These are phyloP conservation scores for Hyphopichia wangnamkhiaoensis DNA, from an alignment of 1,139 yeast genomes.

Conservation along the genomic window DNA sequence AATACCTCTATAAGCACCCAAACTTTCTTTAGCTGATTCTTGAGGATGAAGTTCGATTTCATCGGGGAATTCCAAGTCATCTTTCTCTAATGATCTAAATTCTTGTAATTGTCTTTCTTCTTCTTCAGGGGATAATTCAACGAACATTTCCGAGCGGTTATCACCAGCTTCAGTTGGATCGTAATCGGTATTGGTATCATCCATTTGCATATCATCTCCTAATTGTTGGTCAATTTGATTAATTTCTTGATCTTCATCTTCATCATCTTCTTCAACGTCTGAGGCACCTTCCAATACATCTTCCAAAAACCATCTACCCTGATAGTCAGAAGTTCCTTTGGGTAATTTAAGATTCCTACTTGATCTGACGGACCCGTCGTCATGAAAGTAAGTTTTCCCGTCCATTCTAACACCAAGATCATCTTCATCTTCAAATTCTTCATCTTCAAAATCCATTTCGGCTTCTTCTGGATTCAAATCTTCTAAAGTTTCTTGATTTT, in stretches of 20 bases:
- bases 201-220: conserved; percentile 26
- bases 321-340: conserved; percentile 89
- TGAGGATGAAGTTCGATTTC: conserved; percentile 82
- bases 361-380: conserved; percentile 28
- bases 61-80: conserved; percentile 93
- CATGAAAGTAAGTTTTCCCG: conserved; percentile 63
- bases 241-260: conserved; percentile 27
- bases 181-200: conserved; percentile 31
- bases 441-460: conserved; percentile 44
- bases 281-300: conserved; percentile 50
- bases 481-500: conserved; percentile 64
- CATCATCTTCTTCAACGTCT: conserved; percentile 54
- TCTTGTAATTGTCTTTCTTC: conserved; percentile 75
- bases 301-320: conserved; percentile 86
- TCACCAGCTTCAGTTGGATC: conserved; percentile 51
- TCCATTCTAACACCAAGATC: conserved; percentile 69
- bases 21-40: conserved; percentile 72
- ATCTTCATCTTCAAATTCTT: conserved; percentile 45
- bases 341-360: conserved; percentile 57
- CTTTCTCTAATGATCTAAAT: conserved; percentile 70
- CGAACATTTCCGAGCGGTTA: conserved; percentile 59
- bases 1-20: conserved; percentile 81
- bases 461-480: conserved; percentile 63
- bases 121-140: conserved; percentile 78
- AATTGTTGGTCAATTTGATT: conserved; percentile 30